Base-by-base conservation (phyloP, 108 stramenopile species). In the Nannochloropsis salina region DNA sequence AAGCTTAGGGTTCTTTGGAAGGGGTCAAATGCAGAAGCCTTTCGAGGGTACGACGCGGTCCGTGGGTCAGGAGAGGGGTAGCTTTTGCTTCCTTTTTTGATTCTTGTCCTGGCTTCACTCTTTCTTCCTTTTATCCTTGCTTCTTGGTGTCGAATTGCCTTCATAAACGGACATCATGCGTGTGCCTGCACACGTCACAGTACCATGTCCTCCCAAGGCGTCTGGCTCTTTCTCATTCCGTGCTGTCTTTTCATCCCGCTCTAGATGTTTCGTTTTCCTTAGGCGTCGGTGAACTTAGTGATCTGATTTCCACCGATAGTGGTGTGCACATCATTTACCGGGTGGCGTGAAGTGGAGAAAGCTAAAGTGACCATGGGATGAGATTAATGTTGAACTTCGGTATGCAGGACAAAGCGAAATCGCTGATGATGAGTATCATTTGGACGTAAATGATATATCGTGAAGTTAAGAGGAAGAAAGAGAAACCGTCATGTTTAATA, bases 1-100 rank as follows among this genome's bases (percentile, higher is more conserved):
- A 3, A 94, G 95, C 90, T 87, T 96, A 80, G 94, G 94, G 84
- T 93, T 94, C 85, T 95, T 95, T 91, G 94, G 94, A 44, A 91
- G 90, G 82, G 91, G 22, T 83, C n/a, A 15, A 15, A 74, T 74
- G 61, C 61, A 74, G 12, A 43, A 80, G 41, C 10, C 80, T 79
- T 85, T 84, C 47, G 18, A 12, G 81, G 45, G 51, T 41, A 3
- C 41, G 20, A 80, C 51, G 9, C 15, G 6, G 42, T 86, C 42
- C 21, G 1, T 21, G 43, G 44, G 85, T 22, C 42, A 31, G 31
- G 31, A 31, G 31, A 31, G 31, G 31, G 31, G 31, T 31, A 31
- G 0, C 31, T 31, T 31, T 31, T 31, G 31, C 31, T 31, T 31
- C 31, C 31, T 31, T 31, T 31, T 31, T 81, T 22, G 15, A 44